Base-by-base conservation (phyloP, 2,329 filamentous ascomycete species). In the Alternaria sp. region DNA sequence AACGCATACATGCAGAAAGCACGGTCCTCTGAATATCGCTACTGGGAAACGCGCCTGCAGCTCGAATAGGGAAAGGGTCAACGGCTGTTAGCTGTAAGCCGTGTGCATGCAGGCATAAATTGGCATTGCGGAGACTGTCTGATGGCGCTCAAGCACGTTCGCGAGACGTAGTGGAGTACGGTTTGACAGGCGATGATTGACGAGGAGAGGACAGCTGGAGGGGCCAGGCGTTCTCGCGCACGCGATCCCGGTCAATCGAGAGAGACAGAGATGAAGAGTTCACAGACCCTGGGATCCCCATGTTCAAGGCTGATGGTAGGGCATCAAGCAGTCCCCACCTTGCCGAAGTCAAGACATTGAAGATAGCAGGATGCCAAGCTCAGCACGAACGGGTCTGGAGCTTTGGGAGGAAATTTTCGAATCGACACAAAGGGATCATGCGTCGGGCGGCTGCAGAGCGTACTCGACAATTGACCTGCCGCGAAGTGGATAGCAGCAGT, bases 1-100 rank as follows among this genome's bases (percentile, higher is more conserved):
- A 67, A 63, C 63, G 56, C 65, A 67, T 75, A 71, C 63, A 71
- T 78, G 75, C 75, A 78, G 74, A 75, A 71, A 71, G 79, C 78
- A 77, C 78, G 76, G 72, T 74, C 75, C 75, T 75, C 76, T 75
- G 74, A 69, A 75, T 71, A 78, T 72, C 74, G 55, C 53, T 55
- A 44, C 54, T 59, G 50, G 20, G 21, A 30, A 50, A 61, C 78
- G 78, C 76, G 74, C 73, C 74, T 66, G 64, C 66, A 43, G 51
- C 77, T 76, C 61, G 68, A 78, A 72, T 49, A 46, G 74, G 75
- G 59, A 72, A 77, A 65, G 69, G 68, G 75, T 71, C 75, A 79
- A 79, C 78, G 77, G 78, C 73, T 76, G 72, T 73, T 75, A 73
- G 73, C 65, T 73, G 73, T 71, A 69, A 66, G 65, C 64, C 66